Percentiles rank a stretch among this genome's conserved stretches.
phyloP scores from a whole-genome alignment of 1,284 basidiomycete species.

The Ceratobasidium papillatum region DNA sequence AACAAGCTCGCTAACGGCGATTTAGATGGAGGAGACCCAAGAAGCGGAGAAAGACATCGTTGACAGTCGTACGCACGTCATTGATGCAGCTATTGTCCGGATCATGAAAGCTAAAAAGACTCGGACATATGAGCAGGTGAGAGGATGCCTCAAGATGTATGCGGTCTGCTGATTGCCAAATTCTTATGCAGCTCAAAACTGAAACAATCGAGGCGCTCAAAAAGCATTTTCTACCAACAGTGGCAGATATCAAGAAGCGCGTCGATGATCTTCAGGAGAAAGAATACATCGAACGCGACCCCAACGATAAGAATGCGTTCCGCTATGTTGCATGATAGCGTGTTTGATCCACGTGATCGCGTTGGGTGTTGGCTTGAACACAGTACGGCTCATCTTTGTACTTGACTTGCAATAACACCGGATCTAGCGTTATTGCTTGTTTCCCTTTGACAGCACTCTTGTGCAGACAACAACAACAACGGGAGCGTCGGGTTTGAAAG shows the following conservation, averaged over 20 bases:
- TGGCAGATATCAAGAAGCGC: conserved; percentile 62
- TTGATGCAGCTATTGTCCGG: conserved; percentile 94
- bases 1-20: background rate
- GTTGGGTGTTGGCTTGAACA: background rate
- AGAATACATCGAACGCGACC: conserved; percentile 84
- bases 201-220: conserved; percentile 83
- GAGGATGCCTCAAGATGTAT: conserved; percentile 51
- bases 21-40: conserved; percentile 83
- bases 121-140: conserved; percentile 54
- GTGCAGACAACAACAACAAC: conserved; percentile 4
- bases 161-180: conserved; percentile 62
- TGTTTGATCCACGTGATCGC: conserved; percentile 37
- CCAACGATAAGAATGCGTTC: conserved; percentile 73
- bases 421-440: conserved; percentile 6
- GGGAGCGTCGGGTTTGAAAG: background rate
- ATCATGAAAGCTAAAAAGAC: conserved; percentile 94
- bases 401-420: conserved; percentile 1
- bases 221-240: conserved; percentile 69
- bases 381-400: conserved; percentile 1
- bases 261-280: conserved; percentile 61
- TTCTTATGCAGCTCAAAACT: conserved; percentile 72
- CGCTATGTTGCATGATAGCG: conserved; percentile 74
- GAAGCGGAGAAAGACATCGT: conserved; percentile 86
- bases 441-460: conserved; percentile 1
- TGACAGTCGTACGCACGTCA: conserved; percentile 82